Percentiles rank a stretch among this genome's conserved stretches.
These are phyloP conservation scores for Penicillium taxi DNA, from an alignment of 495 filamentous ascomycete species.

Conservation along the genomic window DNA sequence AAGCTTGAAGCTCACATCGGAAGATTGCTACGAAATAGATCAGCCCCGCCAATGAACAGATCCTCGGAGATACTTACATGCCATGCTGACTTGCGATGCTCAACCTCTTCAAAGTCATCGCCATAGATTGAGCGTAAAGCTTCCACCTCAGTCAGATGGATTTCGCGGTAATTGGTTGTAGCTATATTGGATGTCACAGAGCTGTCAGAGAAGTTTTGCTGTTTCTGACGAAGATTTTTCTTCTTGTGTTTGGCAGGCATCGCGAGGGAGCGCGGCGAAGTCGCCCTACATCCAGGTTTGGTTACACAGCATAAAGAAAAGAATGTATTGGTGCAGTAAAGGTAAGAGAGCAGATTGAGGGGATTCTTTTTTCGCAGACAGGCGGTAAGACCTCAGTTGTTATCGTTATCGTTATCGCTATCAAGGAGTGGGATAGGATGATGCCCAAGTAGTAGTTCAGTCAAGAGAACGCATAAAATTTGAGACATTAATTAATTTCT, in stretches of 20 bases:
- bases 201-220: slow-evolving; percentile 24
- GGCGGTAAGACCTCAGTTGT: slow-evolving; percentile 23
- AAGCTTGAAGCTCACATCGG: slow-evolving; percentile 72
- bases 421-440: too few relatives aligned
- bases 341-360: slow-evolving; percentile 4
- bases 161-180: slow-evolving; percentile 67
- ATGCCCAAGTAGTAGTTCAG: not conserved
- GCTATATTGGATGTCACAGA: slow-evolving; percentile 22
- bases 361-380: slow-evolving; percentile 13
- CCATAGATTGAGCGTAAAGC: slow-evolving; percentile 84
- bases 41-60: not conserved
- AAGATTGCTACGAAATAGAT: slow-evolving; percentile 50
- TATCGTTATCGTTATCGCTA: too few relatives aligned
- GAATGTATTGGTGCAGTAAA: slow-evolving; percentile 2
- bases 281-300: slow-evolving; percentile 24
- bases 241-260: slow-evolving; percentile 47
- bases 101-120: slow-evolving; percentile 77
- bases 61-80: slow-evolving; percentile 47
- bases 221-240: slow-evolving; percentile 27
- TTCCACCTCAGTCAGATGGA: slow-evolving; percentile 81
- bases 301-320: slow-evolving; percentile 14
- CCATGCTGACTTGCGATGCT: slow-evolving; percentile 71
- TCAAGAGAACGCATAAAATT: too few relatives aligned
- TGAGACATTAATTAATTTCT: too few relatives aligned
- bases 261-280: slow-evolving; percentile 34